Evolutionary conservation across 495 filamentous ascomycete species (phyloP), one percentile per base, ranked within the genome.

Genomic region (Penicillium maclennaniae): DNA sequence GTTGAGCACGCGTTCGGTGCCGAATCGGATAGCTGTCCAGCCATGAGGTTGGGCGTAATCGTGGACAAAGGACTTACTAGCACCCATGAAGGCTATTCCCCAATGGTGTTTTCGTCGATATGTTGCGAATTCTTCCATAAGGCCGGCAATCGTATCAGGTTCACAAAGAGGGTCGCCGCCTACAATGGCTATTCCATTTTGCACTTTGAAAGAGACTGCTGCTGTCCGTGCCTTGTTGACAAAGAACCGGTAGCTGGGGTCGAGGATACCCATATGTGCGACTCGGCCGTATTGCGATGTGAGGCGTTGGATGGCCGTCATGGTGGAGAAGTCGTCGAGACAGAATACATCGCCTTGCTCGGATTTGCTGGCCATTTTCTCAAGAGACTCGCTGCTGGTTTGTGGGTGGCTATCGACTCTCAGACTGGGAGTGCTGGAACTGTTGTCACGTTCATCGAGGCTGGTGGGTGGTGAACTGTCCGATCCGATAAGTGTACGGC

Each of bases 221-320:
- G 59, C 74, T n/a, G 67, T 69, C 14, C 55, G 52, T 9, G 53
- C 41, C 27, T 62, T 55, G 48, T 72, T 75, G 4, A 76, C 56
- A 47, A 76, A 77, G 47, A 75, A 69, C 4, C 51, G 60, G 48
- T 77, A 76, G 47, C 71, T 72, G 27, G 46, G 66, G 43, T 77
- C 74, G 1, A 77, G 64, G 21, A 77, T 67, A 1, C 71, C 74
- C 72, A 75, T 76, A 55, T 77, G 69, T 7, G 72, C 73, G 2
- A 72, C 69, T 1, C 61, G 63, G 12, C 74, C 69, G 43, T 76
- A 68, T 8, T 58, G 47, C 4, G 59, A 49, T 0, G 71, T 63
- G 5, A 77, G 56, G 0, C 43, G 47, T 31, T 69, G 58, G 16
- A 73, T 63, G 21, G 67, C 58, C 5, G 59, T 51, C 43, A 66